These are phyloP conservation scores for Trifolium dubium DNA, from an alignment of 306 rosid genomes.

Conservation along the genomic window DNA sequence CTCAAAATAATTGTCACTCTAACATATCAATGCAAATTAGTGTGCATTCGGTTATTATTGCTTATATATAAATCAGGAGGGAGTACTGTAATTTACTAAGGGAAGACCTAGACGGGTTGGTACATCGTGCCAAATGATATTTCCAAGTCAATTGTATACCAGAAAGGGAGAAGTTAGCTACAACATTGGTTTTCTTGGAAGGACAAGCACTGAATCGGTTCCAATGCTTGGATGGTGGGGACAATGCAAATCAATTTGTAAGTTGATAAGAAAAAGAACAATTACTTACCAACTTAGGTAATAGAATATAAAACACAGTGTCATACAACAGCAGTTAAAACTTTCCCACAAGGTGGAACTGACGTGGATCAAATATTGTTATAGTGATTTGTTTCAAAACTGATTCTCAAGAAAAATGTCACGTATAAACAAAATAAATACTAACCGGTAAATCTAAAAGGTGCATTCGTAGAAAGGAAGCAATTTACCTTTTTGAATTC, in stretches of 20 bases:
- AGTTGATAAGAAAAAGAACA: not conserved
- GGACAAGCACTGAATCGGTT: not conserved
- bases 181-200: not conserved
- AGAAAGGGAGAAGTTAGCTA: not conserved
- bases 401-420: constrained; percentile 2
- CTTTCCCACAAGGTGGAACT: not conserved
- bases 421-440: not conserved
- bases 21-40: not conserved
- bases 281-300: constrained; percentile 6
- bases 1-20: no score
- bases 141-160: not conserved
- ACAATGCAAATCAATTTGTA: not conserved
- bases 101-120: not conserved
- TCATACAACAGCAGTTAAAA: constrained; percentile 17
- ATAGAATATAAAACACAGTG: constrained; percentile 13
- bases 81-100: not conserved
- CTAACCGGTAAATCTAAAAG: constrained; percentile 6
- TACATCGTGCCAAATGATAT: not conserved
- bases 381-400: not conserved
- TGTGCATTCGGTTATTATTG: not conserved
- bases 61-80: not conserved
- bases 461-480: constrained; percentile 24
- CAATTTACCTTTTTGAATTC: constrained; percentile 73
- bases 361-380: not conserved
- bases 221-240: not conserved